Percentiles rank a stretch among this genome's conserved stretches.
These are phyloP conservation scores for Schizothecium vesticola DNA, from an alignment of 495 filamentous ascomycete species.

Conservation along the genomic window DNA sequence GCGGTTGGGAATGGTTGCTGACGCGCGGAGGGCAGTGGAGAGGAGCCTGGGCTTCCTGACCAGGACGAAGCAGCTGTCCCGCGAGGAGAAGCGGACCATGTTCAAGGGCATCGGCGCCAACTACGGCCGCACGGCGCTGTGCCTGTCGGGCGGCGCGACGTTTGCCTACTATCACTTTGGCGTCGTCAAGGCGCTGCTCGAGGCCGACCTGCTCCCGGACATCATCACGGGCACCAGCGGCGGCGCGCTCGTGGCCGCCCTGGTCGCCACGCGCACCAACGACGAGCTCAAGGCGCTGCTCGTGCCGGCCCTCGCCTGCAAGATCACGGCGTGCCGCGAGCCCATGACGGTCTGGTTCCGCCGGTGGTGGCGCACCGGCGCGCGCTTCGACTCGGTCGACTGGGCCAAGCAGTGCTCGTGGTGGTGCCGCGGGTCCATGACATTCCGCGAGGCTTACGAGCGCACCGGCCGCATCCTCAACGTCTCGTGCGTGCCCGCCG, in stretches of 20 bases:
- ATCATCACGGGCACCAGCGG: slow-evolving; percentile 96
- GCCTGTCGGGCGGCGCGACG: slow-evolving; percentile 87
- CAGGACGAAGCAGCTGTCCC: slow-evolving; percentile 56
- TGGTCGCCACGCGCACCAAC: slow-evolving; percentile 85
- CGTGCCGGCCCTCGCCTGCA: slow-evolving; percentile 75
- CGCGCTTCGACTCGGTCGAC: slow-evolving; percentile 85
- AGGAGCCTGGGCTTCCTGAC: slow-evolving; percentile 61
- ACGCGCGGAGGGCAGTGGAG: slow-evolving; percentile 38
- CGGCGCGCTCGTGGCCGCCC: slow-evolving; percentile 82
- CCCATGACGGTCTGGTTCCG: slow-evolving; percentile 65
- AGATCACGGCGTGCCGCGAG: slow-evolving; percentile 83
- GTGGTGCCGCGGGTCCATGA: slow-evolving; percentile 85
- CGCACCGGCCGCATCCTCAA: slow-evolving; percentile 92
- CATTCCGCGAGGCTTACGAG: slow-evolving; percentile 91
- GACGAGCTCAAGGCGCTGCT: slow-evolving; percentile 81
- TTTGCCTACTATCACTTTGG: slow-evolving; percentile 98
- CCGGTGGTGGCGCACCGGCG: slow-evolving; percentile 89
- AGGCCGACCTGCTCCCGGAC: slow-evolving; percentile 78
- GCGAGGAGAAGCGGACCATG: slow-evolving; percentile 70
- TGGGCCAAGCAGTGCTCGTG: slow-evolving; percentile 85
- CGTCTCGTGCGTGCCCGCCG: slow-evolving; percentile 92
- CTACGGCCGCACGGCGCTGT: slow-evolving; percentile 86
- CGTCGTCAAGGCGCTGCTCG: slow-evolving; percentile 82
- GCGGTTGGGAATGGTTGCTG: background rate
- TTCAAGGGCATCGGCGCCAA: slow-evolving; percentile 88